A percentile compares a stretch with the other conserved stretches of the same genome.
Conservation (phyloP, 768 basidiomycete species). For the Lentinula boryana region DNA sequence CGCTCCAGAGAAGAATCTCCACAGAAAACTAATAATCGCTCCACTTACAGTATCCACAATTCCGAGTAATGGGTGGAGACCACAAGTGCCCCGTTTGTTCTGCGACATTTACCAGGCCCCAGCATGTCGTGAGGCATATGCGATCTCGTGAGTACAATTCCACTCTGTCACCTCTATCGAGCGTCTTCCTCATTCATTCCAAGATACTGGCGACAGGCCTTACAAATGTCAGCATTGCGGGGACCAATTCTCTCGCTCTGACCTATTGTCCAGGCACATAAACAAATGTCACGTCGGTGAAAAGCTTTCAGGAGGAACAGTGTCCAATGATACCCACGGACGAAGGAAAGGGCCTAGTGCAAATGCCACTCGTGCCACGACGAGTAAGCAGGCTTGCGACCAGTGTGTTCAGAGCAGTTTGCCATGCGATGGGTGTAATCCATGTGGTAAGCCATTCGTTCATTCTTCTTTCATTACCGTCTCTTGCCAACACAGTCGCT, state of each 20-base stretch:
- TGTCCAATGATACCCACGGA: neutral
- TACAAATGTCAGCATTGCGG: conserved; percentile 87
- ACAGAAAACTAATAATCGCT: neutral
- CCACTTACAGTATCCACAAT: neutral
- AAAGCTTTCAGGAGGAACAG: conserved; percentile 38
- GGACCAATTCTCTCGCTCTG: conserved; percentile 77
- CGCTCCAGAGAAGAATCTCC: neutral
- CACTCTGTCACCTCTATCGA: conserved; percentile 10
- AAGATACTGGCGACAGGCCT: conserved; percentile 85
- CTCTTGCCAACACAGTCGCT: conserved; percentile 4
- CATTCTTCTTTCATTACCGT: neutral
- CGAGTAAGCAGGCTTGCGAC: conserved; percentile 81
- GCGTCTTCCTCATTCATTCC: conserved; percentile 6
- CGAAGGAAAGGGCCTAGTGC: conserved; percentile 59
- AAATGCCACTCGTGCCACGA: conserved; percentile 65
- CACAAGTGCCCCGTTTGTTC: conserved; percentile 86
- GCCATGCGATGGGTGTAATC: conserved; percentile 75
- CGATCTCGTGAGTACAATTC: conserved; percentile 66
- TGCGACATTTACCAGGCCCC: conserved; percentile 82
- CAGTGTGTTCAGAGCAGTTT: conserved; percentile 73
- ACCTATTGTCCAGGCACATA: conserved; percentile 79
- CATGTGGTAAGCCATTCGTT: conserved; percentile 53
- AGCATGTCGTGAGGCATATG: conserved; percentile 89
- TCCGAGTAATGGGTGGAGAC: conserved; percentile 59
- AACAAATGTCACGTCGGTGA: conserved; percentile 86